Conservation (phyloP, 2,329 filamentous ascomycete genomes). For the Diaporthe sp. region DNA sequence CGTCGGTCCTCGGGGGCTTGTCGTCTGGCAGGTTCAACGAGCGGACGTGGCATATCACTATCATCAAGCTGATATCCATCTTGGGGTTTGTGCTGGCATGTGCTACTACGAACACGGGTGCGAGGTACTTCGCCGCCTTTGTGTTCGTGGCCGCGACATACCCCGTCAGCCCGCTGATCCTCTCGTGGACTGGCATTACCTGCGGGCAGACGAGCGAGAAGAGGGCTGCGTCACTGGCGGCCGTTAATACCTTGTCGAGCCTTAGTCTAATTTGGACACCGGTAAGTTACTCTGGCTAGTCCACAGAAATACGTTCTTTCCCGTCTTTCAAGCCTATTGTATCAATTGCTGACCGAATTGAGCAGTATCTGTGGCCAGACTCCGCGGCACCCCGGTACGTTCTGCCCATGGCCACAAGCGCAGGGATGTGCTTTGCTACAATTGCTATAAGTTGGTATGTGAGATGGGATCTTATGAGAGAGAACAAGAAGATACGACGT, state of each 20-base stretch:
- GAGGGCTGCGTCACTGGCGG: constrained; percentile 58
- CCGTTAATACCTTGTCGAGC: constrained; percentile 22
- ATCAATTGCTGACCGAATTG: neutral
- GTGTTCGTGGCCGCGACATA: constrained; percentile 56
- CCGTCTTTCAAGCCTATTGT: neutral
- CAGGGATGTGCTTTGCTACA: constrained; percentile 1
- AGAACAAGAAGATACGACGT: constrained; percentile 6
- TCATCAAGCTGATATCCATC: constrained; percentile 56
- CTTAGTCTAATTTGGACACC: constrained; percentile 25
- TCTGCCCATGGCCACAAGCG: constrained; percentile 15
- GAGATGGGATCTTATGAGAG: constrained; percentile 10
- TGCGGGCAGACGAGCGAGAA: constrained; percentile 63
- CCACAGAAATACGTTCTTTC: neutral
- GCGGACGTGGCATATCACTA: constrained; percentile 62
- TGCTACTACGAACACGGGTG: constrained; percentile 47
- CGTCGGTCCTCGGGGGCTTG: constrained; percentile 49
- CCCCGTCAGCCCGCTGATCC: constrained; percentile 58
- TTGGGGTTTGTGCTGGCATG: constrained; percentile 52
- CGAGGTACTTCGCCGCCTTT: constrained; percentile 50
- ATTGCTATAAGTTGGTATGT: constrained; percentile 12
- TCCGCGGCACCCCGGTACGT: constrained; percentile 14
- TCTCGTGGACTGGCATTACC: constrained; percentile 58
- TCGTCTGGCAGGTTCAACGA: constrained; percentile 62
- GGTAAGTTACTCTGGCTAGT: neutral
- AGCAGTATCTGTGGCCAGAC: constrained; percentile 32